phyloP scores from a whole-genome alignment of 345 rosid genomes.

The Corchorus olitorius region DNA sequence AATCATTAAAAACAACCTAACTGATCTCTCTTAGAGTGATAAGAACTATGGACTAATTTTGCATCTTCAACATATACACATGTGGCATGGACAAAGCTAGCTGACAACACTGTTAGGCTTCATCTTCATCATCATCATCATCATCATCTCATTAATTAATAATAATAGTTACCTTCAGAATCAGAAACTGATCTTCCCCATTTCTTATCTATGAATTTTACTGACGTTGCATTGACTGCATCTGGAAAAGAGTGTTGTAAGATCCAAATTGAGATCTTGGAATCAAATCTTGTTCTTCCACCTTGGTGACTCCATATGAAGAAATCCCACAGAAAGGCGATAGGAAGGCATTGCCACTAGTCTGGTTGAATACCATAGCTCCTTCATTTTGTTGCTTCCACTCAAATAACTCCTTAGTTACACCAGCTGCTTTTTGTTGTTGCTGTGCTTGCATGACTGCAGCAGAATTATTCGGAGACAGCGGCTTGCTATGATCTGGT shows the following conservation, averaged over 20 bases:
- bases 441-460: slow-evolving; percentile 38
- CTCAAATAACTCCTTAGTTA: slow-evolving; percentile 31
- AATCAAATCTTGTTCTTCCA: slow-evolving; percentile 63
- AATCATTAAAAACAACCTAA: slow-evolving; percentile 33
- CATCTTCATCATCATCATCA: slow-evolving; percentile 5
- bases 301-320: slow-evolving; percentile 46
- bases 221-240: slow-evolving; percentile 53
- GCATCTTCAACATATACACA: slow-evolving; percentile 42
- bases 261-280: slow-evolving; percentile 56
- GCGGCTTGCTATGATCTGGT: slow-evolving; percentile 29
- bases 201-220: slow-evolving; percentile 19
- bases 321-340: slow-evolving; percentile 58
- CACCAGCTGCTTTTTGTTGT: slow-evolving; percentile 25
- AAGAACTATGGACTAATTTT: slow-evolving; percentile 27
- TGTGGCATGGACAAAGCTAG: slow-evolving; percentile 20
- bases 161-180: slow-evolving; percentile 24
- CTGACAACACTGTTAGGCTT: slow-evolving; percentile 21
- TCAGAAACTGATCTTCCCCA: neutral
- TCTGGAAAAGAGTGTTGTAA: slow-evolving; percentile 38
- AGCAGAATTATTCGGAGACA: slow-evolving; percentile 49
- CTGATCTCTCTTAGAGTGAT: slow-evolving; percentile 27
- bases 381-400: slow-evolving; percentile 41
- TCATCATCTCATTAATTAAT: slow-evolving; percentile 2
- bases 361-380: slow-evolving; percentile 40
- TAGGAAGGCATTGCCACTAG: slow-evolving; percentile 34